Percentiles rank a stretch among this genome's conserved stretches.
Conservation (phyloP, 2,329 filamentous ascomycete genomes). For the Verruconis gallopava region DNA sequence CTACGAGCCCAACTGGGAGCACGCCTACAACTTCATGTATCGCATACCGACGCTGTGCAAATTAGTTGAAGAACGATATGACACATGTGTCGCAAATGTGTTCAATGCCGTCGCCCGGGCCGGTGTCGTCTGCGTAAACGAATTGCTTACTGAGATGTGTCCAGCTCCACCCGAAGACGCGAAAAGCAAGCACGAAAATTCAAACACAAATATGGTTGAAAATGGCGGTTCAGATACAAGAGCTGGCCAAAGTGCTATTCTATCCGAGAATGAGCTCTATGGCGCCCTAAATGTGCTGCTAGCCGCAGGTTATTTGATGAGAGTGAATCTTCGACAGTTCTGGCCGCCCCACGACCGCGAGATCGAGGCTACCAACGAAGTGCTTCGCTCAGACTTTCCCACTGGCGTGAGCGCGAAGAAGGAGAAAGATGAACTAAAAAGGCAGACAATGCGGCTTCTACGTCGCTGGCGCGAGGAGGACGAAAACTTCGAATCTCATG, state of each 20-base stretch:
- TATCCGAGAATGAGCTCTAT: slow-evolving; percentile 14
- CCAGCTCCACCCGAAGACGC: slow-evolving; percentile 7
- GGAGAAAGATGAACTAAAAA: slow-evolving; percentile 49
- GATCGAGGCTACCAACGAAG: slow-evolving; percentile 48
- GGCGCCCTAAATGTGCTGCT: slow-evolving; percentile 38
- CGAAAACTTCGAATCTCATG: slow-evolving; percentile 16
- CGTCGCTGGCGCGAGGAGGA: not conserved
- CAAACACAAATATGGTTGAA: slow-evolving; percentile 17
- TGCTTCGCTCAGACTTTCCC: slow-evolving; percentile 42
- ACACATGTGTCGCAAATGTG: slow-evolving; percentile 59
- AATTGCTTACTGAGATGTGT: slow-evolving; percentile 48
- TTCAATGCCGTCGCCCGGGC: slow-evolving; percentile 62
- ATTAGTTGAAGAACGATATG: slow-evolving; percentile 60
- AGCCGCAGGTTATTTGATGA: slow-evolving; percentile 53
- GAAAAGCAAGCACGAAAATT: slow-evolving; percentile 12
- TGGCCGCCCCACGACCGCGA: slow-evolving; percentile 43
- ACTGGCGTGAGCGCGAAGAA: slow-evolving; percentile 49
- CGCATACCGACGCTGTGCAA: slow-evolving; percentile 72
- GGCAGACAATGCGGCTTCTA: slow-evolving; percentile 39
- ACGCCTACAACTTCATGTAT: slow-evolving; percentile 63
- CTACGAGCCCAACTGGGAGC: slow-evolving; percentile 73
- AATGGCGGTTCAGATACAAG: slow-evolving; percentile 12
- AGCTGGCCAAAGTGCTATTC: slow-evolving; percentile 15
- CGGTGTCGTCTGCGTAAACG: slow-evolving; percentile 61
- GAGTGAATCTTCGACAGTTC: slow-evolving; percentile 38